Evolutionary conservation across 768 basidiomycete genomes (phyloP).

Genomic region (Lentinula lateritia): DNA sequence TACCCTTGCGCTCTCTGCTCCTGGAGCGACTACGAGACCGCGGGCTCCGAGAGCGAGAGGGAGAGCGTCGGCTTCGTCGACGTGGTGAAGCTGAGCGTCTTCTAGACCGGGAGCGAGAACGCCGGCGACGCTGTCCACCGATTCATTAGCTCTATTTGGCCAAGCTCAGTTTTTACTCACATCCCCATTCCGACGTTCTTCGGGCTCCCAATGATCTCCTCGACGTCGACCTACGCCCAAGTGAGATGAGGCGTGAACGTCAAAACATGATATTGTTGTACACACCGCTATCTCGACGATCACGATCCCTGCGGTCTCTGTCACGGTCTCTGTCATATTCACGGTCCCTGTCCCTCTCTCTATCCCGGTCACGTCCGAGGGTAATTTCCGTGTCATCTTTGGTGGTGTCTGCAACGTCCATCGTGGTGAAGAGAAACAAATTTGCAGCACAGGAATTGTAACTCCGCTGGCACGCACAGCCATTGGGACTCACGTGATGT

Average conservation of each 20-base stretch:
- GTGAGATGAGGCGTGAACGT: neutral
- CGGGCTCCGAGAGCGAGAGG: conserved; percentile 57
- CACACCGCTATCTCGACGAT: conserved; percentile 47
- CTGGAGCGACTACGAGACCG: conserved; percentile 44
- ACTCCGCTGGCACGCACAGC: neutral
- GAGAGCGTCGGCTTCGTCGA: conserved; percentile 64
- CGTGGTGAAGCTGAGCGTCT: conserved; percentile 65
- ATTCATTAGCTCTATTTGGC: neutral
- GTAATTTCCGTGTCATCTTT: conserved; percentile 21
- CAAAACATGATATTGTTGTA: neutral
- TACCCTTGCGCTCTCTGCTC: conserved; percentile 55
- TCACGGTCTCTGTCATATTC: conserved; percentile 33
- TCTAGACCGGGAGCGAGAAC: conserved; percentile 24
- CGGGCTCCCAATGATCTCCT: conserved; percentile 83
- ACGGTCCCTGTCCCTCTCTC: conserved; percentile 33
- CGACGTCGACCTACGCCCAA: conserved; percentile 34
- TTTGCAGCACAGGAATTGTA: neutral
- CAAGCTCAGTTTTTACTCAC: conserved; percentile 32
- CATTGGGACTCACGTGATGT: neutral
- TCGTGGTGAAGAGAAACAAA: conserved; percentile 12
- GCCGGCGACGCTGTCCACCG: conserved; percentile 34
- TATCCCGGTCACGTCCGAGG: conserved; percentile 21
- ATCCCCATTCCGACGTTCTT: conserved; percentile 67
- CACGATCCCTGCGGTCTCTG: conserved; percentile 34
- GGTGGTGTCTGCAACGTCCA: conserved; percentile 79